A percentile compares a stretch with the other conserved stretches of the same genome.
These are phyloP conservation scores for Benincasa hispida DNA, from an alignment of 306 rosid genomes.

Conservation along the genomic window DNA sequence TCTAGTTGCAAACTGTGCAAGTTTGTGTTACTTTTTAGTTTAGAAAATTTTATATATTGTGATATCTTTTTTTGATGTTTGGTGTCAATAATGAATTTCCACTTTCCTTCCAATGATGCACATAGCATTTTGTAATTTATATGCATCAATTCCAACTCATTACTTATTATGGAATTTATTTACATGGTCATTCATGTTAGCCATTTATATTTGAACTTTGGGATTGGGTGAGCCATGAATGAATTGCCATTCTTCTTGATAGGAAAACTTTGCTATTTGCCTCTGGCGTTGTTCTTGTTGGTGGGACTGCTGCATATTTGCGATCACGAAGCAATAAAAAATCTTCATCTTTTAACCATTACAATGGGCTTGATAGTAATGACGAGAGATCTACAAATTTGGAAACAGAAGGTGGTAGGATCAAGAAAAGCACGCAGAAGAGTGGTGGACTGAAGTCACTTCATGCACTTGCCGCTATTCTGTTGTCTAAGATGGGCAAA, in stretches of 20 bases:
- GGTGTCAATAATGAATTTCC: background rate
- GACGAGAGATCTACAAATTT: slow-evolving; percentile 20
- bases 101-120: background rate
- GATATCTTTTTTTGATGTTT: background rate
- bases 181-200: background rate
- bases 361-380: slow-evolving; percentile 39
- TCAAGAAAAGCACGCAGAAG: slow-evolving; percentile 29
- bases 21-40: background rate
- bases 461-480: slow-evolving; percentile 67
- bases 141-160: background rate
- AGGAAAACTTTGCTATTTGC: slow-evolving; percentile 85
- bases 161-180: background rate
- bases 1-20: background rate
- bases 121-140: background rate
- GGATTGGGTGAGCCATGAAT: background rate
- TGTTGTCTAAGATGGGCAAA: slow-evolving; percentile 59
- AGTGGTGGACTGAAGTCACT: slow-evolving; percentile 60
- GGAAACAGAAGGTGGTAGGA: slow-evolving; percentile 13
- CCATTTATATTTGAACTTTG: background rate
- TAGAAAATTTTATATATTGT: background rate
- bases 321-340: slow-evolving; percentile 49
- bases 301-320: slow-evolving; percentile 77
- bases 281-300: slow-evolving; percentile 67
- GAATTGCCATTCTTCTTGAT: slow-evolving; percentile 6
- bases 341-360: slow-evolving; percentile 21